A percentile compares a stretch with the other conserved stretches of the same genome.
Conservation (phyloP, 2,329 filamentous ascomycete genomes). For the Epicoccum nigrum region DNA sequence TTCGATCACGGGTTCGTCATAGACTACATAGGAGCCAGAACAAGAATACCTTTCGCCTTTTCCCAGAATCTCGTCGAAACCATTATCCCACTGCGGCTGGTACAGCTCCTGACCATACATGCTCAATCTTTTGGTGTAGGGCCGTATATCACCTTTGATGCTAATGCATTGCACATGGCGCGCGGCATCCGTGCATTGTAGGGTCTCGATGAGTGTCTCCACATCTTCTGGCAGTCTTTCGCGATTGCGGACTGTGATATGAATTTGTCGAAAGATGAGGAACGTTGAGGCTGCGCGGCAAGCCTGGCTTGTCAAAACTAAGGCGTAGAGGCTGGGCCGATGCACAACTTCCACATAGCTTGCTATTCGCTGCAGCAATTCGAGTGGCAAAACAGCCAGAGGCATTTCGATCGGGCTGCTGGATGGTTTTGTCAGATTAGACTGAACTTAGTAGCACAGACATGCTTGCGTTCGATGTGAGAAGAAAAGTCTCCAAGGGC, state of each 20-base stretch:
- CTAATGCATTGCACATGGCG: constrained; percentile 24
- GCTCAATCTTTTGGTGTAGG: constrained; percentile 7
- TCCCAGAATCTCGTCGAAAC: constrained; percentile 23
- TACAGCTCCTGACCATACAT: not conserved
- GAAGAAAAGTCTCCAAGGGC: no score
- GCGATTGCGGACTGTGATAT: constrained; percentile 15
- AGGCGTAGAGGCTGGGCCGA: constrained; percentile 26
- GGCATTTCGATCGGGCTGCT: not conserved
- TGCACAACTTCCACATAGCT: constrained; percentile 21
- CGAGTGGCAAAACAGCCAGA: constrained; percentile 19
- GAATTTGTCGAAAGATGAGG: constrained; percentile 21
- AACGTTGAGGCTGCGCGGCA: constrained; percentile 22
- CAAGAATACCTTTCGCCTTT: constrained; percentile 11
- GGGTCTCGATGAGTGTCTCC: constrained; percentile 19
- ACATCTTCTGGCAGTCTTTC: constrained; percentile 17
- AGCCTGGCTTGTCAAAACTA: constrained; percentile 25
- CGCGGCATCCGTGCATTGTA: constrained; percentile 21
- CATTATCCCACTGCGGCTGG: not conserved
- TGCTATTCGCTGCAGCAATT: constrained; percentile 26
- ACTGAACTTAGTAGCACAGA: no score
- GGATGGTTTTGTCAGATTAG: no score
- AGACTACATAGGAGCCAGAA: constrained; percentile 16
- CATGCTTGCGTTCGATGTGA: no score
- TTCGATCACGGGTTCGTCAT: constrained; percentile 26
- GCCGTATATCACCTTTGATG: constrained; percentile 23